Percentiles rank a stretch among this genome's conserved stretches.
phyloP scores from a whole-genome alignment of 495 filamentous ascomycete genomes.

The Xylaria flabelliformis region DNA sequence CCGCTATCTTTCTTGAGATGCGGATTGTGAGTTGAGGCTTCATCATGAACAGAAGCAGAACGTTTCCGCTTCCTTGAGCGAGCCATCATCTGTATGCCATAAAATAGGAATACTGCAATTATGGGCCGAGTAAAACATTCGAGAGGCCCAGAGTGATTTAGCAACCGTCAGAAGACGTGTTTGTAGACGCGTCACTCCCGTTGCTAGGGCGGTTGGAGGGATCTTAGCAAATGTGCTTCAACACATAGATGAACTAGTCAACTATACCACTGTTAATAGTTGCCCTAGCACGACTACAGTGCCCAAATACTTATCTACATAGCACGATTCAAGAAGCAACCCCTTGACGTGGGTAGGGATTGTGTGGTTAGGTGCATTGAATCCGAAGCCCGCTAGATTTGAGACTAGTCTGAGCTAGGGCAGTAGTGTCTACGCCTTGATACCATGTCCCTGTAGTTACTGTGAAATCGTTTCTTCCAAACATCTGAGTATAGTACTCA shows the following conservation, averaged over 20 bases:
- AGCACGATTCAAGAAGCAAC: background rate
- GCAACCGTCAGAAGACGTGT: constrained; percentile 2
- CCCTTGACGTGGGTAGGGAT: too few species aligned
- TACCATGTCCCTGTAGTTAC: background rate
- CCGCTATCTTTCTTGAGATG: constrained; percentile 37
- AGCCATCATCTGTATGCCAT: constrained; percentile 34
- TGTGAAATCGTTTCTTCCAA: background rate
- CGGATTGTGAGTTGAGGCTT: constrained; percentile 25
- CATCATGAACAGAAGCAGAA: constrained; percentile 19
- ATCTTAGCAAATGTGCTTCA: background rate
- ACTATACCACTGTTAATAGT: background rate
- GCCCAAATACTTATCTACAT: background rate
- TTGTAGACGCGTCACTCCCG: constrained; percentile 6
- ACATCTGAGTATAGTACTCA: background rate
- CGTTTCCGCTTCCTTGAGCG: constrained; percentile 42
- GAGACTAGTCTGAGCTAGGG: constrained; percentile 1
- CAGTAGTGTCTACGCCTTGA: background rate
- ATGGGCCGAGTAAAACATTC: background rate
- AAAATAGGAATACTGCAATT: background rate
- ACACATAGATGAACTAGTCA: background rate
- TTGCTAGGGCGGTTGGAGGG: background rate
- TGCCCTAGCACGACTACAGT: background rate
- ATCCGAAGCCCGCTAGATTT: background rate
- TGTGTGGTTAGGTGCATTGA: background rate
- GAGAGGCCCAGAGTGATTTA: background rate